Percentiles rank a stretch among this genome's conserved stretches.
These are phyloP conservation scores for Fonsecaea pugnacius DNA, from an alignment of 2,329 filamentous ascomycete species.

Conservation along the genomic window DNA sequence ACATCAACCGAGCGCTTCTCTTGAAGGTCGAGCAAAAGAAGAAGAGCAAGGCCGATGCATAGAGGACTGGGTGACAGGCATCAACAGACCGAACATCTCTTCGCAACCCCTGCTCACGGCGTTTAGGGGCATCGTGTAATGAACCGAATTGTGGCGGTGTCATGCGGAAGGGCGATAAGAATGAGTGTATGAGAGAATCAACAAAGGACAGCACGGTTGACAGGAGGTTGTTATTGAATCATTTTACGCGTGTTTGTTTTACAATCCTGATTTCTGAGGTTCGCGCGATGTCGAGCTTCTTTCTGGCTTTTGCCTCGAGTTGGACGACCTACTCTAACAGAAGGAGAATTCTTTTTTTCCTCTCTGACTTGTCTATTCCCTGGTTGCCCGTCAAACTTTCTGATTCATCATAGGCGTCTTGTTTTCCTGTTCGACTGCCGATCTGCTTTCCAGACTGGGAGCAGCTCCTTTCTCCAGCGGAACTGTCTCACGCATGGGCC, in stretches of 20 bases:
- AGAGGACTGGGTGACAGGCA: constrained; percentile 3
- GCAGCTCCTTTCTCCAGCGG: background rate
- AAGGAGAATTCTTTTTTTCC: constrained; percentile 8
- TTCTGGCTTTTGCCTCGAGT: constrained; percentile 6
- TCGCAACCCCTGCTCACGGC: constrained; percentile 17
- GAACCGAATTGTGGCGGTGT: constrained; percentile 26
- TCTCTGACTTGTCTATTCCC: background rate
- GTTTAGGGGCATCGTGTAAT: constrained; percentile 25
- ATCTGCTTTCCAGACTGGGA: background rate
- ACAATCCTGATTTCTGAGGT: constrained; percentile 14
- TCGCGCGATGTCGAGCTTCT: constrained; percentile 4
- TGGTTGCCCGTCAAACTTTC: constrained; percentile 4
- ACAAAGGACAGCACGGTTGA: constrained; percentile 21
- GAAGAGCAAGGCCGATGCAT: constrained; percentile 65
- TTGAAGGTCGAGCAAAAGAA: constrained; percentile 98
- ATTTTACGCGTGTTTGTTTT: constrained; percentile 13
- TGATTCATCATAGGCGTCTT: constrained; percentile 13
- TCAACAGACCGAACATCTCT: constrained; percentile 6
- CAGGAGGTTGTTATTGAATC: constrained; percentile 29
- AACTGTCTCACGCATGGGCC: background rate
- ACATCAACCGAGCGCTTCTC: constrained; percentile 96
- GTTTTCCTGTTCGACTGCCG: constrained; percentile 2
- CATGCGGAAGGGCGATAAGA: constrained; percentile 22
- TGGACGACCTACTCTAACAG: constrained; percentile 3
- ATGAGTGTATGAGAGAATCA: constrained; percentile 32